Base-by-base conservation (phyloP, 2,329 filamentous ascomycete genomes). In the Hymenoscyphus linearis region DNA sequence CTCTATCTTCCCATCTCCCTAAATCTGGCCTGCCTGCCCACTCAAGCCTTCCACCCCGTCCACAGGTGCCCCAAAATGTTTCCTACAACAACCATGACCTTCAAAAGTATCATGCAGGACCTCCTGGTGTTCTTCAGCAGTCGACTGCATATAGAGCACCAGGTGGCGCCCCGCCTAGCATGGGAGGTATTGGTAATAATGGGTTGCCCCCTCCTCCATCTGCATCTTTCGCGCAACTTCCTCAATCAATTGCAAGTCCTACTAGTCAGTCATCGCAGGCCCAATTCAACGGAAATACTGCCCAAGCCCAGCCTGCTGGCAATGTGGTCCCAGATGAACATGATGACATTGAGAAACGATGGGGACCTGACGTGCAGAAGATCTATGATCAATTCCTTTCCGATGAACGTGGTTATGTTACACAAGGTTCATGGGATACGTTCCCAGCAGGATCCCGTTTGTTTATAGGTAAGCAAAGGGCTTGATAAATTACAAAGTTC, bases 391-490 rank as follows among this genome's bases (percentile, higher is more conserved):
- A 82, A 13, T 93, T 93, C 71, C 76, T 91, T 60, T 79, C 82
- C 47, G 85, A 91, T 66, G 90, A 93, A 74, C 82, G 87, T 64
- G 83, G 82, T 66, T 91, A 91, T 73, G 89, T 91, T 68, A 84
- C 85, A 0, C 89, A 93, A 70, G 89, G 87, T 34, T 85, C 89
- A 69, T 93, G 90, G 90, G 89, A 93, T 69, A 84, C 86, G 64
- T 93, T 93, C 70, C 90, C 90, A 0, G 80, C 86, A 58, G 88
- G 87, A 4, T 92, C 89, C 18, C 82, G 90, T 63, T 81, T 95
- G 57, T 93, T 93, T 71, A 90, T 95, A 72, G 90, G 90, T 91
- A 80, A 73, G 83, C 71, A 60, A 55, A 55, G 60, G 26, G 18
- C 31, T 10, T 26, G 22, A 44, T 31, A 7, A n/a, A 12, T 10